Percentiles rank a stretch among this genome's conserved stretches.
phyloP scores from a whole-genome alignment of 257 asterid genomes.

The Solanum dulcamara region DNA sequence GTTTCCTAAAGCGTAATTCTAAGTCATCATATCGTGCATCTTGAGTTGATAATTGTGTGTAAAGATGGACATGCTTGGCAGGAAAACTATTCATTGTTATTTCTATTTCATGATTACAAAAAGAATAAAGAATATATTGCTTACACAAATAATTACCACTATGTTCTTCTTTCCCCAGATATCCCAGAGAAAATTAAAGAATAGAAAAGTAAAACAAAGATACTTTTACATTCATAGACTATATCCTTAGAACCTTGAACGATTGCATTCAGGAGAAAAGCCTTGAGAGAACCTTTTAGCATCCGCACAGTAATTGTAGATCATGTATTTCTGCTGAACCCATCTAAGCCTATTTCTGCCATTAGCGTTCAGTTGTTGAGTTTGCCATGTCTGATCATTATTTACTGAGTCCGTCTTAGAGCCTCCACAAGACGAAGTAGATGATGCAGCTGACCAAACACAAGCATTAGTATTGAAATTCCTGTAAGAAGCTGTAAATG shows the following conservation, averaged over 20 bases:
- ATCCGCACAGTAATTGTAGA: slow-evolving; percentile 28
- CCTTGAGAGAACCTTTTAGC: slow-evolving; percentile 10
- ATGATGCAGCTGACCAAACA: neutral
- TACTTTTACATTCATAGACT: neutral
- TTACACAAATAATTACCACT: neutral
- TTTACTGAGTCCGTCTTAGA: neutral
- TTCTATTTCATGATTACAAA: neutral
- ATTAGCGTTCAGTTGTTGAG: slow-evolving; percentile 13
- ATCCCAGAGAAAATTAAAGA: neutral
- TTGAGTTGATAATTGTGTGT: slow-evolving; percentile 25
- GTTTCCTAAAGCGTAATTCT: slow-evolving; percentile 32
- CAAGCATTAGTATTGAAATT: slow-evolving; percentile 27
- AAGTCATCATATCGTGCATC: slow-evolving; percentile 30
- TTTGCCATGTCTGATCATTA: slow-evolving; percentile 13
- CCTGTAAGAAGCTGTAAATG: slow-evolving; percentile 27
- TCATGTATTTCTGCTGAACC: slow-evolving; percentile 28
- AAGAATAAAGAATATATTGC: neutral
- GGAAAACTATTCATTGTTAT: neutral
- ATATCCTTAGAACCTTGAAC: neutral
- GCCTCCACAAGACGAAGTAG: neutral
- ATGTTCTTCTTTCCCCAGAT: neutral
- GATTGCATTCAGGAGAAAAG: slow-evolving; percentile 25
- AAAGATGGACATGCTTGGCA: neutral
- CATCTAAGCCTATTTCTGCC: slow-evolving; percentile 25
- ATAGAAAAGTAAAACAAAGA: neutral